Conservation (phyloP, 768 basidiomycete genomes). For the Epithele typhae region DNA sequence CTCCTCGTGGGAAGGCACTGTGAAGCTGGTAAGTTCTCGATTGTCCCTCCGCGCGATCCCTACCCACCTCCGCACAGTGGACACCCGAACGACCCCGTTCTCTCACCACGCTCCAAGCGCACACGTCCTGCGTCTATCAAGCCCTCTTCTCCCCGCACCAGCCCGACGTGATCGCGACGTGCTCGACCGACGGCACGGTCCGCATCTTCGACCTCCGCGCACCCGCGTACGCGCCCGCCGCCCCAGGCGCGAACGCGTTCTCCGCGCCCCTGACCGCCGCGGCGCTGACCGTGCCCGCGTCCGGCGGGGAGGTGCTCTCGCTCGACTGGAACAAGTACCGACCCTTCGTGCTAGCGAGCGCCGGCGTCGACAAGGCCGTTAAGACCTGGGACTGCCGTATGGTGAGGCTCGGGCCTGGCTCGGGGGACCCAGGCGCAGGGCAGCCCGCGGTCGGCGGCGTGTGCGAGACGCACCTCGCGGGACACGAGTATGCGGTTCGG, state of each 20-base stretch:
- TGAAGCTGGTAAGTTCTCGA: constrained; percentile 73
- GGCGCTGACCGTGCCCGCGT: constrained; percentile 73
- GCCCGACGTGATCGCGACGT: constrained; percentile 75
- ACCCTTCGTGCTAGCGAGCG: constrained; percentile 71
- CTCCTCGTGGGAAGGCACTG: constrained; percentile 86
- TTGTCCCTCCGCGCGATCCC: not conserved
- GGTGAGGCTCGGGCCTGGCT: constrained; percentile 51
- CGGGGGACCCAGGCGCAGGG: constrained; percentile 18
- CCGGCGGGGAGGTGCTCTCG: constrained; percentile 71
- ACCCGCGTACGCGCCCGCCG: constrained; percentile 49
- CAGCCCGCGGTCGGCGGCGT: constrained; percentile 57
- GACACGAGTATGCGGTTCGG: constrained; percentile 88
- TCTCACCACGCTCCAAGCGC: constrained; percentile 76
- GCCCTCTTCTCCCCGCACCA: constrained; percentile 91
- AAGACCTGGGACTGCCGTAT: constrained; percentile 89
- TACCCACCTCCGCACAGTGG: constrained; percentile 54
- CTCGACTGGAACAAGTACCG: constrained; percentile 94
- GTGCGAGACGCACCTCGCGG: constrained; percentile 68
- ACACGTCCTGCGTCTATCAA: constrained; percentile 83
- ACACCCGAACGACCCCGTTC: constrained; percentile 78
- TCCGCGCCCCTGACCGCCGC: constrained; percentile 66
- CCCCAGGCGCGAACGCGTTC: constrained; percentile 49
- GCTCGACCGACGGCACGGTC: constrained; percentile 85
- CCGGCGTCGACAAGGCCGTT: constrained; percentile 71
- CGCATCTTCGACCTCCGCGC: constrained; percentile 77